Percentiles rank a stretch among this genome's conserved stretches.
These are phyloP conservation scores for Cinnamomum micranthum DNA, from an alignment of 164 flowering plant species.

Conservation along the genomic window DNA sequence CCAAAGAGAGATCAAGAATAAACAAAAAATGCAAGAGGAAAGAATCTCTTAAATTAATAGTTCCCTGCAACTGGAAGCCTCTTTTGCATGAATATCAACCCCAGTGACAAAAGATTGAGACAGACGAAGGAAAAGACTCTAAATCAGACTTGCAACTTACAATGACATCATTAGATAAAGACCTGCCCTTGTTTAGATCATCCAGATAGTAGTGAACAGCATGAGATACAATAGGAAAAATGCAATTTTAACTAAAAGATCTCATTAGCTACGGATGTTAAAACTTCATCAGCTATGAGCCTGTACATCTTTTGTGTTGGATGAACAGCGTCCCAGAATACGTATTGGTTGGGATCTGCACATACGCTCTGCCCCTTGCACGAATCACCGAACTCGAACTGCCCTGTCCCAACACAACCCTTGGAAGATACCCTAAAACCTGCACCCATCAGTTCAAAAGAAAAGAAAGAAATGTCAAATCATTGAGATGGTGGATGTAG, in stretches of 20 bases:
- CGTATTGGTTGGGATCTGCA: constrained; percentile 35
- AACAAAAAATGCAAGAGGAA: too few species aligned
- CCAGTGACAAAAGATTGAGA: too few species aligned
- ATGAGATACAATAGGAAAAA: background rate
- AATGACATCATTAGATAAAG: too few species aligned
- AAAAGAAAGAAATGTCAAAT: background rate
- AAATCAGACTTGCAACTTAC: too few species aligned
- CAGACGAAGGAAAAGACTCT: too few species aligned
- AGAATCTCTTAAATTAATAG: too few species aligned
- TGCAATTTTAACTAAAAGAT: background rate
- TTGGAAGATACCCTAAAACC: constrained; percentile 49
- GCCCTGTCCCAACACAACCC: constrained; percentile 76
- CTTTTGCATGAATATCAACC: too few species aligned
- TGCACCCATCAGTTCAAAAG: constrained; percentile 7
- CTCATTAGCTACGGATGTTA: constrained; percentile 10
- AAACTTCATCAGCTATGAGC: constrained; percentile 29
- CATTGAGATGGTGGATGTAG: background rate
- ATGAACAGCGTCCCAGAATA: constrained; percentile 76
- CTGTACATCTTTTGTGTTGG: constrained; percentile 53
- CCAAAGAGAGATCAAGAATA: too few species aligned
- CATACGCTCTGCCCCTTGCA: constrained; percentile 47
- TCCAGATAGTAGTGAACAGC: too few species aligned
- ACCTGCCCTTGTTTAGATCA: too few species aligned
- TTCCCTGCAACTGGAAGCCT: too few species aligned
- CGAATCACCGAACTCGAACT: constrained; percentile 37